phyloP scores from a whole-genome alignment of 164 flowering plant species.

The Euptelea pleiosperma region DNA sequence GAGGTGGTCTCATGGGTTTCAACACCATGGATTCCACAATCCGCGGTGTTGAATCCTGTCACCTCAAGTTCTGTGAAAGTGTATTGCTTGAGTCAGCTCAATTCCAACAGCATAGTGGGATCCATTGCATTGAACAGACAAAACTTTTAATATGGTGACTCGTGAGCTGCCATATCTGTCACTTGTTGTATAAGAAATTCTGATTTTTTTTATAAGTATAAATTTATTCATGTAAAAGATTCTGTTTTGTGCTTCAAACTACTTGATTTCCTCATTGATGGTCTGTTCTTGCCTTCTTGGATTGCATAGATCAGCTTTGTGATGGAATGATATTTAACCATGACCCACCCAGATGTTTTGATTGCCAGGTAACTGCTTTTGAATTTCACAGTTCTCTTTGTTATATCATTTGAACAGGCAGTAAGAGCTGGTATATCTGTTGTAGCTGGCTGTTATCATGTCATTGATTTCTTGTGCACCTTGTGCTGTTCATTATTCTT shows the following conservation, averaged over 20 bases:
- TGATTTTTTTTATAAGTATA: no score
- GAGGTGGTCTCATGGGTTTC: background rate
- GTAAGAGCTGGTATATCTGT: background rate
- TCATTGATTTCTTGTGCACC: no score
- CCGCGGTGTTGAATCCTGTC: no score
- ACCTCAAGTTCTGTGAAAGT: no score
- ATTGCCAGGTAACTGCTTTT: slow-evolving; percentile 56
- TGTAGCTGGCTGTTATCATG: background rate
- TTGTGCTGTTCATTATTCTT: no score
- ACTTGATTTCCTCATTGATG: slow-evolving; percentile 6
- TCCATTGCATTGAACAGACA: background rate
- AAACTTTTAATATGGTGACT: background rate
- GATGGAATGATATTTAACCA: slow-evolving; percentile 90
- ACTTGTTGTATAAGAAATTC: background rate
- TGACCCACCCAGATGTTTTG: slow-evolving; percentile 77
- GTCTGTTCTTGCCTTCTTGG: slow-evolving; percentile 11
- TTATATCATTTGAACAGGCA: background rate
- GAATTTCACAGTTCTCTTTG: background rate
- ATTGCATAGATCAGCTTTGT: slow-evolving; percentile 66
- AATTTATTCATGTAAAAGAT: no score
- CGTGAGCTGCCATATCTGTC: background rate
- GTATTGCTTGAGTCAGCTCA: no score
- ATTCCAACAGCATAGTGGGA: no score
- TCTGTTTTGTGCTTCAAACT: background rate
- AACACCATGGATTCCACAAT: background rate